Percentiles rank a stretch among this genome's conserved stretches.
phyloP scores from a whole-genome alignment of 139 green algal genomes.

The Klebsormidium nitens region DNA sequence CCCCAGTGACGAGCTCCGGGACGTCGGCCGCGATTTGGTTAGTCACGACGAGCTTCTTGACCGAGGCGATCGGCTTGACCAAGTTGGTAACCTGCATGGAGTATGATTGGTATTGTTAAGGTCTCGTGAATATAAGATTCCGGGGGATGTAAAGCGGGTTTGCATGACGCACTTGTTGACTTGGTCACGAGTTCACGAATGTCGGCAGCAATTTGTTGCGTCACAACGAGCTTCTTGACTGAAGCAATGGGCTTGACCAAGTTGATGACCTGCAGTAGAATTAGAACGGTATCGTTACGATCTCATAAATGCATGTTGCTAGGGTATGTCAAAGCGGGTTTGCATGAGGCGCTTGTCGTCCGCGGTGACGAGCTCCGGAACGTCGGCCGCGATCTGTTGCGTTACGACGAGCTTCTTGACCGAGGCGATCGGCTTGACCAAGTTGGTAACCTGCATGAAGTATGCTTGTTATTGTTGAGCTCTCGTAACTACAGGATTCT shows the following conservation, averaged over 20 bases:
- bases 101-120: too few species aligned
- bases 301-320: too few species aligned
- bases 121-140: too few species aligned
- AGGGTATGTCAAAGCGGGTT: too few species aligned
- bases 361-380: slow-evolving; percentile 24
- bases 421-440: slow-evolving; percentile 39
- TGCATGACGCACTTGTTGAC: too few species aligned
- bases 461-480: too few species aligned
- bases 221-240: slow-evolving; percentile 36
- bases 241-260: slow-evolving; percentile 39
- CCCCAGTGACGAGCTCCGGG: slow-evolving; percentile 22
- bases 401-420: slow-evolving; percentile 35
- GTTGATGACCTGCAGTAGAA: slow-evolving; percentile 12
- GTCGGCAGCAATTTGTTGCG: slow-evolving; percentile 14
- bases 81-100: slow-evolving; percentile 7
- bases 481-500: too few species aligned
- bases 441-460: slow-evolving; percentile 2
- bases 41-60: slow-evolving; percentile 34
- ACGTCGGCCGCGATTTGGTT: slow-evolving; percentile 23
- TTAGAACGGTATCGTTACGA: too few species aligned
- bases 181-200: too few species aligned
- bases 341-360: slow-evolving; percentile 39
- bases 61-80: slow-evolving; percentile 37
- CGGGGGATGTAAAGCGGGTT: too few species aligned
- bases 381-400: slow-evolving; percentile 15